Conservation (phyloP, 2,329 filamentous ascomycete species). For the Colletotrichum aenigma region DNA sequence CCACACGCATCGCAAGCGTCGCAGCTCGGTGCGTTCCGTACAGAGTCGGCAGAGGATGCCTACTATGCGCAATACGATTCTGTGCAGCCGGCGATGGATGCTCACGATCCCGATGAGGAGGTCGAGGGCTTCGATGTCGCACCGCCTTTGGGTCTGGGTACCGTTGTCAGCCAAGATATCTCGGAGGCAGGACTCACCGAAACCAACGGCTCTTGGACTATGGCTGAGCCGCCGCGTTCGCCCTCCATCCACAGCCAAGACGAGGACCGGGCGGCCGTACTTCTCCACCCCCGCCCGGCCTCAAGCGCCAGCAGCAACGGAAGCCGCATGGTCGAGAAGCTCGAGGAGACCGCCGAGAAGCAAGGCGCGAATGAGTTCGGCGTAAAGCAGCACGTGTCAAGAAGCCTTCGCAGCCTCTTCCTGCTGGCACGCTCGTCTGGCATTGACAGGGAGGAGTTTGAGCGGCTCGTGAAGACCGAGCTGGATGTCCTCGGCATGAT, state of each 20-base stretch:
- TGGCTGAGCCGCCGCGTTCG: constrained; percentile 47
- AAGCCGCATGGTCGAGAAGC: constrained; percentile 63
- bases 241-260: constrained; percentile 35
- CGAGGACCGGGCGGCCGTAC: constrained; percentile 36
- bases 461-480: constrained; percentile 72
- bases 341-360: constrained; percentile 59
- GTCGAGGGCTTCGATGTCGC: constrained; percentile 34
- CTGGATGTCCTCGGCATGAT: constrained; percentile 72
- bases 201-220: constrained; percentile 45
- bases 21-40: constrained; percentile 24
- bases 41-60: constrained; percentile 62
- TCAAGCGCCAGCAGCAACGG: constrained; percentile 63
- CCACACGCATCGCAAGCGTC: constrained; percentile 41
- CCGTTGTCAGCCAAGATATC: constrained; percentile 22
- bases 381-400: constrained; percentile 79
- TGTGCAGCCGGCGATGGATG: constrained; percentile 82
- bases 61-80: constrained; percentile 80
- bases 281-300: constrained; percentile 62
- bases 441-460: constrained; percentile 78
- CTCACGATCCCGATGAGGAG: constrained; percentile 79
- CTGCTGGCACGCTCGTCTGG: constrained; percentile 72
- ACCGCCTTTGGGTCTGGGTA: constrained; percentile 36
- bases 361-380: constrained; percentile 72
- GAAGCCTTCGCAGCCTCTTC: constrained; percentile 78
- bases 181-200: constrained; percentile 34